Conservation (phyloP, 805 yeast species). For the Komagataella ulmi region DNA sequence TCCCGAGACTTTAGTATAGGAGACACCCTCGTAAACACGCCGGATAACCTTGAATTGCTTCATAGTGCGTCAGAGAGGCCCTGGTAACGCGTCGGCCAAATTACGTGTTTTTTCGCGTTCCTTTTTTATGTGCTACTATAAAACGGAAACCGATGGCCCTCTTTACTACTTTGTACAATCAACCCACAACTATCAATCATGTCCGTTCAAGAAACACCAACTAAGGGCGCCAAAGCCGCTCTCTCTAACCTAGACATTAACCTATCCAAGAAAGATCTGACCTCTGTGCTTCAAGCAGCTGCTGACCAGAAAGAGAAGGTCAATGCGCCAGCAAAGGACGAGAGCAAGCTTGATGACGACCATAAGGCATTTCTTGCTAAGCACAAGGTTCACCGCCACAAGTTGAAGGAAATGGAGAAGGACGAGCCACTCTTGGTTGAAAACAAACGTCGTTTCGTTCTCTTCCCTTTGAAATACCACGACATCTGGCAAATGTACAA, state of each 20-base stretch:
- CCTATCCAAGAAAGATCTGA: conserved; percentile 26
- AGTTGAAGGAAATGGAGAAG: conserved; percentile 62
- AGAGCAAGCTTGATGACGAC: conserved; percentile 13
- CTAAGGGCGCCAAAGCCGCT: conserved; percentile 48
- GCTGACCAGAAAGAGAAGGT: conserved; percentile 22
- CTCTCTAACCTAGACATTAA: conserved; percentile 37
- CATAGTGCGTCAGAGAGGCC: neutral
- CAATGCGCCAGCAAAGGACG: conserved; percentile 3
- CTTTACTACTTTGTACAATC: neutral
- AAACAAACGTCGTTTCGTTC: conserved; percentile 79
- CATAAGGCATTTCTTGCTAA: conserved; percentile 45
- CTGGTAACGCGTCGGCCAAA: neutral
- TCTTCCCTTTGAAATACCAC: conserved; percentile 93
- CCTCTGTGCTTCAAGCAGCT: conserved; percentile 25
- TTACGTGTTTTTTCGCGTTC: neutral
- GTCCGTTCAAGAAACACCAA: conserved; percentile 59
- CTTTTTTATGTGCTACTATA: neutral
- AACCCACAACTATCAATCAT: conserved; percentile 9
- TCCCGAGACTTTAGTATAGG: neutral
- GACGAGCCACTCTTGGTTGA: conserved; percentile 82
- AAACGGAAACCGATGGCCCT: neutral
- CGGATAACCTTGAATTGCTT: neutral
- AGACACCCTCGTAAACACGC: neutral
- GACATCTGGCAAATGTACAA: conserved; percentile 99
- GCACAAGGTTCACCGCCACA: conserved; percentile 61